phyloP scores from a whole-genome alignment of 306 rosid species.

The Glycine tomentella region DNA sequence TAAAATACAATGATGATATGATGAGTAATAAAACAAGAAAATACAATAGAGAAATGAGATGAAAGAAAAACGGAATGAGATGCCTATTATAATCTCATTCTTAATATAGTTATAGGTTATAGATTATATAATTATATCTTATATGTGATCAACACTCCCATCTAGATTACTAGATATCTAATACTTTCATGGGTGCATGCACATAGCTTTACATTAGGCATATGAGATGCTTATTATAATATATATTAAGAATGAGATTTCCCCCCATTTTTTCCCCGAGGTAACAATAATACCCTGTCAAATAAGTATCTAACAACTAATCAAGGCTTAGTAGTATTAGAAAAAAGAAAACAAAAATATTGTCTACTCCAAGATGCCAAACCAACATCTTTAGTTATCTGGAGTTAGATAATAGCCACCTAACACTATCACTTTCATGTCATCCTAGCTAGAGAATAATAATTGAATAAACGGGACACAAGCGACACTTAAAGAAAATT shows the following conservation, averaged over 20 bases:
- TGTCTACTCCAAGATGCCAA: background rate
- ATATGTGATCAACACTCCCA: no score
- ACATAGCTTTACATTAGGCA: background rate
- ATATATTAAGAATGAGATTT: background rate
- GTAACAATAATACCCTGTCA: no score
- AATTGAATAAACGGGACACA: constrained; percentile 20
- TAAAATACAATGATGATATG: no score
- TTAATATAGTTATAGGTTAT: no score
- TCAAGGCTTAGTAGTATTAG: background rate
- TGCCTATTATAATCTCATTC: no score
- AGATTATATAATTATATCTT: no score
- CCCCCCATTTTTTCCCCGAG: background rate
- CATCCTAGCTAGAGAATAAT: constrained; percentile 6
- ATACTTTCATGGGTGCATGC: no score
- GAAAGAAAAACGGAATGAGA: no score
- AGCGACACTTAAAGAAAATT: background rate
- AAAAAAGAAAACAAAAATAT: background rate
- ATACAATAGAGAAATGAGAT: no score
- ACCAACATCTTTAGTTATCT: background rate
- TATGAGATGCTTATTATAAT: background rate
- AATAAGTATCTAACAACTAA: no score
- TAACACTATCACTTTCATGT: constrained; percentile 9
- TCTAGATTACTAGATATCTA: no score
- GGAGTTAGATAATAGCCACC: background rate
- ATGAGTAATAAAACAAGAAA: no score